phyloP scores from a whole-genome alignment of 2,329 filamentous ascomycete species.

The Zasmidium cellare region DNA sequence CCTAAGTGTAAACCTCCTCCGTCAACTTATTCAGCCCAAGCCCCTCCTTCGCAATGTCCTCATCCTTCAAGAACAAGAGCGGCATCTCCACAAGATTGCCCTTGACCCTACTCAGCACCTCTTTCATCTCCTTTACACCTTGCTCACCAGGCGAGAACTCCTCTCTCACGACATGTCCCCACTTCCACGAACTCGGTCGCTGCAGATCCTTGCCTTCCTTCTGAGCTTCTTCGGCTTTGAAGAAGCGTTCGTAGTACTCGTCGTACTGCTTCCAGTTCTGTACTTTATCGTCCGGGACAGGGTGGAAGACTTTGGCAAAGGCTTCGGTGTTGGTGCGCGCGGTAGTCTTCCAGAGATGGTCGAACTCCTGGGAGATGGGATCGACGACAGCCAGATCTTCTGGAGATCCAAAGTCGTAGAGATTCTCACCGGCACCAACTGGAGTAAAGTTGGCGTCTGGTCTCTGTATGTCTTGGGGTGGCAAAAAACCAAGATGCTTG shows the following conservation, averaged over 20 bases:
- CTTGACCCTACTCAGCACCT: constrained; percentile 71
- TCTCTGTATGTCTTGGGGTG: constrained; percentile 67
- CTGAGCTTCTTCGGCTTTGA: constrained; percentile 48
- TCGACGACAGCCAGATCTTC: constrained; percentile 65
- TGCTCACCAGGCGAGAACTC: constrained; percentile 46
- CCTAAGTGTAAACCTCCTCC: constrained; percentile 49
- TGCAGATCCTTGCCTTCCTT: constrained; percentile 44
- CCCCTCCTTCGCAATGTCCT: constrained; percentile 84
- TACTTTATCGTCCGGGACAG: constrained; percentile 68
- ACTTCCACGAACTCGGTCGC: constrained; percentile 65
- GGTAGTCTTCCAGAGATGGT: constrained; percentile 69
- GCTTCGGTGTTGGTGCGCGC: constrained; percentile 77
- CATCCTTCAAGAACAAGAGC: constrained; percentile 77
- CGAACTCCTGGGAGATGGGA: constrained; percentile 69
- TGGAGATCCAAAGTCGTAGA: constrained; percentile 49
- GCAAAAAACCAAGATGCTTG: constrained; percentile 84
- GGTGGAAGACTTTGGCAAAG: constrained; percentile 80
- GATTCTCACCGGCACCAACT: constrained; percentile 56
- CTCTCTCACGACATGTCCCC: constrained; percentile 76
- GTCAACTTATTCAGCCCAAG: constrained; percentile 56
- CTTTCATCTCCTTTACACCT: constrained; percentile 53
- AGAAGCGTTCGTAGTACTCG: constrained; percentile 67
- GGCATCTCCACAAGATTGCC: constrained; percentile 78
- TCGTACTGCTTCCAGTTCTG: constrained; percentile 73
- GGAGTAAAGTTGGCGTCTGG: constrained; percentile 60